phyloP scores from a whole-genome alignment of 2,329 filamentous ascomycete genomes.

The Magnaporthales sp. region DNA sequence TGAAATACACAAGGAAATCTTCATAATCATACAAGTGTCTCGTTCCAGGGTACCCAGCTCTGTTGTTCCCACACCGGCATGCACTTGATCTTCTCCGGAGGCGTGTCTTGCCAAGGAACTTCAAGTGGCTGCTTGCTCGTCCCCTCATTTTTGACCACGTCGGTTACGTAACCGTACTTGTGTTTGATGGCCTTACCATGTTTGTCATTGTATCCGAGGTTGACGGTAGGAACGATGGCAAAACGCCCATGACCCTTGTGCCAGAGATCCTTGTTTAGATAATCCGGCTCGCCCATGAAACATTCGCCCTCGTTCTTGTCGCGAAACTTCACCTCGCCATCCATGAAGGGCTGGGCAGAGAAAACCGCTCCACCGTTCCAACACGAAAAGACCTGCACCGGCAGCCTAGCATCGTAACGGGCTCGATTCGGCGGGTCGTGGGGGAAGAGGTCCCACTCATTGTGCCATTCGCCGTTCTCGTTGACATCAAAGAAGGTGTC shows the following conservation, averaged over 20 bases:
- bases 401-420: slow-evolving; percentile 24
- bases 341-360: slow-evolving; percentile 34
- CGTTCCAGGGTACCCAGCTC: slow-evolving; percentile 31
- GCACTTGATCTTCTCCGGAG: slow-evolving; percentile 38
- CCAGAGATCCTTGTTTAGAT: slow-evolving; percentile 50
- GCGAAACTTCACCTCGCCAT: slow-evolving; percentile 35
- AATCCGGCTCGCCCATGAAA: slow-evolving; percentile 40
- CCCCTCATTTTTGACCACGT: slow-evolving; percentile 16
- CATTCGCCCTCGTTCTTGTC: slow-evolving; percentile 32
- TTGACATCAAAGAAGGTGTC: slow-evolving; percentile 46
- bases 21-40: slow-evolving; percentile 8
- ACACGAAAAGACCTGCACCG: slow-evolving; percentile 51
- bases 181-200: slow-evolving; percentile 34
- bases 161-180: slow-evolving; percentile 36
- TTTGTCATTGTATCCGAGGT: slow-evolving; percentile 42
- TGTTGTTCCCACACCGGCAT: slow-evolving; percentile 32
- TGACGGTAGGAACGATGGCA: slow-evolving; percentile 45
- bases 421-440: slow-evolving; percentile 27
- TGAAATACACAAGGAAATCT: neutral
- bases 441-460: slow-evolving; percentile 41
- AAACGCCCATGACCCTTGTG: slow-evolving; percentile 36
- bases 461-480: slow-evolving; percentile 35
- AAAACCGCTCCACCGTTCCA: slow-evolving; percentile 49
- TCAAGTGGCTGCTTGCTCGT: slow-evolving; percentile 1
- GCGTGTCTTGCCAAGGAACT: slow-evolving; percentile 32